phyloP scores from a whole-genome alignment of 2,329 filamentous ascomycete species.

The Monosporascus sp. region DNA sequence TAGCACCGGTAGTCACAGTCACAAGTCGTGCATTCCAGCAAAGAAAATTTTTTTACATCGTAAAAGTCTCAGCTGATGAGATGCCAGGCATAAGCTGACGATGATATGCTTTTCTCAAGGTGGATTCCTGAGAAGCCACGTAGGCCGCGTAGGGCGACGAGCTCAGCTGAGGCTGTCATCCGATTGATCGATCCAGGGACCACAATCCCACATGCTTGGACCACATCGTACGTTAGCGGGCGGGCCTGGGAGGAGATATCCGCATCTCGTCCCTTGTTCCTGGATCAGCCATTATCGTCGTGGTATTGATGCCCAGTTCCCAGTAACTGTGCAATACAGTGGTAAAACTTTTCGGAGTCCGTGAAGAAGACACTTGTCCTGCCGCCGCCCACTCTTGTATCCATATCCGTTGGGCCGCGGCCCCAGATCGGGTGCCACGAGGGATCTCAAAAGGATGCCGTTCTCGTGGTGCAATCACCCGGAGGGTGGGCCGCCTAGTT shows the following conservation, averaged over 20 bases:
- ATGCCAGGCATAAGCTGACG: not conserved
- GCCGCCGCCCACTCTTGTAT: not conserved
- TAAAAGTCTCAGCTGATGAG: not conserved
- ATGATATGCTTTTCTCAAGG: not conserved
- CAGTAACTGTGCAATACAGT: too few relatives aligned
- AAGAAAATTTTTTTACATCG: too few relatives aligned
- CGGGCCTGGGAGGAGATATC: not conserved
- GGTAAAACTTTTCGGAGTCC: too few relatives aligned
- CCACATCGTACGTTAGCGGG: not conserved
- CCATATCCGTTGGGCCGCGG: not conserved
- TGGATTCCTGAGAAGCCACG: not conserved
- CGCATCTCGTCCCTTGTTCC: not conserved
- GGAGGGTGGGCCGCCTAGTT: not conserved
- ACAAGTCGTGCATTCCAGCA: not conserved
- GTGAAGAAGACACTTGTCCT: not conserved
- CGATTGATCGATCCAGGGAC: not conserved
- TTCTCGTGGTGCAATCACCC: not conserved
- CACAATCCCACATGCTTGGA: not conserved
- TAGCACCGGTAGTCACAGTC: not conserved
- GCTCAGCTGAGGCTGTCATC: not conserved
- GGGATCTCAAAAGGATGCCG: not conserved
- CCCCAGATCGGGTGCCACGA: not conserved
- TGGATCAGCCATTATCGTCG: not conserved
- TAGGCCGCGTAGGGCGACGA: not conserved
- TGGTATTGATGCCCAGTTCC: too few relatives aligned